Conservation (phyloP, 768 basidiomycete species). For the Tylopilus sp. region DNA sequence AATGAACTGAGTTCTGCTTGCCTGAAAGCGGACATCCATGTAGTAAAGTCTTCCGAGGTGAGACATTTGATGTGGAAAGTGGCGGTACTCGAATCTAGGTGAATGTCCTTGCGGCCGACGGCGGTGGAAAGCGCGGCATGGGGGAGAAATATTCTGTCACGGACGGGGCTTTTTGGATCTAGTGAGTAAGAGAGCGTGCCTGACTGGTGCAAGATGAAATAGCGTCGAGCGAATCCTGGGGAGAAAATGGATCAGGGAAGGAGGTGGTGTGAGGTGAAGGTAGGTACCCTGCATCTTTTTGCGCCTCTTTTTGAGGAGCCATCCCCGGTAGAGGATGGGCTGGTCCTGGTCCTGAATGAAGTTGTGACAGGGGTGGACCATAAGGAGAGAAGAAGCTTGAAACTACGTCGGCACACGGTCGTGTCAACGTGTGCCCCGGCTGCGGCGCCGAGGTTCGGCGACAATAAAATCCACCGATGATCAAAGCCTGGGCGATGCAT, state of each 20-base stretch:
- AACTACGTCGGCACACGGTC: not conserved
- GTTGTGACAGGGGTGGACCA: not conserved
- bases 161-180: slow-evolving; percentile 63
- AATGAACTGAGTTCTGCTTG: slow-evolving; percentile 26
- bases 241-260: not conserved
- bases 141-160: slow-evolving; percentile 64
- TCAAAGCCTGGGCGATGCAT: not conserved
- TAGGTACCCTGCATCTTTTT: slow-evolving; percentile 81
- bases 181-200: slow-evolving; percentile 76
- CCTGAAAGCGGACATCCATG: slow-evolving; percentile 78
- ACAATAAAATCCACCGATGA: not conserved
- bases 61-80: slow-evolving; percentile 84
- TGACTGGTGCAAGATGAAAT: slow-evolving; percentile 66
- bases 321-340: slow-evolving; percentile 58
- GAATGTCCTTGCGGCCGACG: slow-evolving; percentile 73
- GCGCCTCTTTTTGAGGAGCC: slow-evolving; percentile 82
- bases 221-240: slow-evolving; percentile 80
- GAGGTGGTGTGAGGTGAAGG: not conserved
- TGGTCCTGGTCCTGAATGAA: slow-evolving; percentile 4
- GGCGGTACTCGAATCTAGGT: slow-evolving; percentile 69
- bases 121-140: slow-evolving; percentile 77
- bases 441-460: not conserved
- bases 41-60: slow-evolving; percentile 63
- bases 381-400: not conserved
- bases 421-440: not conserved